Evolutionary conservation across 306 rosid genomes (phyloP), one percentile per base, ranked within the genome.

Genomic region (Rosa chinensis): DNA sequence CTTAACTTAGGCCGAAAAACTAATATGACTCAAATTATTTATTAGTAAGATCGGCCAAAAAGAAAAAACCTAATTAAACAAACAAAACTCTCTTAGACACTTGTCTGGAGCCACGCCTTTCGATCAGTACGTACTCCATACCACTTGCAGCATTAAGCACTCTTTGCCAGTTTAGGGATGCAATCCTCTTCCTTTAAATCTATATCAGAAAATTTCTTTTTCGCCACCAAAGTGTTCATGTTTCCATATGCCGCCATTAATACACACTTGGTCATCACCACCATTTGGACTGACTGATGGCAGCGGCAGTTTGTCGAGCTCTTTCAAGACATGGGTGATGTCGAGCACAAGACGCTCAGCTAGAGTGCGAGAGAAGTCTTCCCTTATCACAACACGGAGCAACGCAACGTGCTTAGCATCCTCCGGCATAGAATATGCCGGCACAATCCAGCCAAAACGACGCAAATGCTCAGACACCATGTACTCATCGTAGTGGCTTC

Each of bases 351-450:
- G 93, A 35, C 78, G 85, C 37, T 89, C 86, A 2, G 85, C 93
- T 1, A 86, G 78, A 9, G 88, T 73, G 80, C 89, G 83, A 9
- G 89, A 84, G 62, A 87, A 86, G 45, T 91, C 90, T 0, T 81
- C 88, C 66, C 93, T 86, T 4, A 89, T 75, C 1, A 89, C 91
- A 3, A 70, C 96, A 10, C 93, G 90, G 1, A 91, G 90, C 80
- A 89, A 82, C 0, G 67, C 72, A n/a, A 91, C 71, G 50, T 89
- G 93, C 8, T 85, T 71, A 16, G 89, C 92, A 9, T 75, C 90
- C 0, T 88, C 86, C 10, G 91, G 90, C 96, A 91, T 89, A 42
- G 89, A 67, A 72, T 91, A 91, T 0, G 96, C 93, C 1, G 93
- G 96, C 55, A 91, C 91, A 0, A 91, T 21, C 93, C 93, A 89